Base-by-base conservation (phyloP, 148 eudicot genomes). In the Drosera capensis region DNA sequence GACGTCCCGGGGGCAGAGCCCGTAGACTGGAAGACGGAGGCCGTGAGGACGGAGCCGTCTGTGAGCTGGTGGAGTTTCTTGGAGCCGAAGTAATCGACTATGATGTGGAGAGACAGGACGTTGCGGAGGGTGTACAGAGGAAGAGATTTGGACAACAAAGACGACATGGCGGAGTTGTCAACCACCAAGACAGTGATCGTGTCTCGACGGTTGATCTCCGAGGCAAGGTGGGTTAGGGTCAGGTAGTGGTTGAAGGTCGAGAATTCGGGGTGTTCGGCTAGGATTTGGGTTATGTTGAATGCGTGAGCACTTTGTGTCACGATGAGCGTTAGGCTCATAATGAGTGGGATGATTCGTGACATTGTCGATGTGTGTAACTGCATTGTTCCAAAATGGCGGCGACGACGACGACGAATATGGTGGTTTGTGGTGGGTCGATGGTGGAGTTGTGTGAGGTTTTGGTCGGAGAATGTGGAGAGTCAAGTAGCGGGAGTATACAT, bases 181-280 rank as follows among this genome's bases (percentile, higher is more conserved):
- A 82, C 75, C 31, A 87, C 94, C 16, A 78, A 71, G 25, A 82
- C 76, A 1, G 94, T 82, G 63, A 82, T 79, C 46, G 94, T 82
- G 21, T 60, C 46, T 7, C 83, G 79, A 24, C 64, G 67, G 72
- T 82, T 82, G 64, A 82, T 82, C 39, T 79, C 94, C 3, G 54
- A 56, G 11, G 94, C 94, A 3, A 82, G 79, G 73, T 79, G 94
- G 39, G 94, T 83, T 23, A 66, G 15, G 18, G 88, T 76, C 2
- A 83, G 71, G 84, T 79, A 79, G 48, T 83, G 74, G 62, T 77
- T 79, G 71, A 83, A 83, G 21, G 68, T 56, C 15, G 88, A 73
- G 67, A 83, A 55, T 0, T 59, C 63, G 0, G 94, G 94, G 63
- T 66, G 67, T 14, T 60, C 43, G 5, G 62, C 75, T 0, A 83